phyloP scores from a whole-genome alignment of 164 flowering plant species.

The Houttuynia cordata region DNA sequence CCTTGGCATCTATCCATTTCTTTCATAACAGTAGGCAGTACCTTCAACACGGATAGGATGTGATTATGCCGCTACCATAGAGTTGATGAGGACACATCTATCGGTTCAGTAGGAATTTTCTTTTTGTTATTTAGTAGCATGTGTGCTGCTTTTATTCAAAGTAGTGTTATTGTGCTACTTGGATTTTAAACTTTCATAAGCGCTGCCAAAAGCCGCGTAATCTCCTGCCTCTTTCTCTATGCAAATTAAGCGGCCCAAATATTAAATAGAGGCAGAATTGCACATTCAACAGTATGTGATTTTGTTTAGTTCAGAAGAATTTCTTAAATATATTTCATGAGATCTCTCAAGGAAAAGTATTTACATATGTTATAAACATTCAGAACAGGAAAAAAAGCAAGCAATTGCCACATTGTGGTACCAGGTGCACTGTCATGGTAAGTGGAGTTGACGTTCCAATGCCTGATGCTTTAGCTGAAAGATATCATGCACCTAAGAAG shows the following conservation, averaged over 20 bases:
- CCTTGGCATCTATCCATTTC: too few relatives aligned
- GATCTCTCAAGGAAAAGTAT: background rate
- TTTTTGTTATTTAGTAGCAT: too few relatives aligned
- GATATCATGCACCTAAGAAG: constrained; percentile 34
- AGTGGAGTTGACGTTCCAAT: constrained; percentile 39
- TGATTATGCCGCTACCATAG: too few relatives aligned
- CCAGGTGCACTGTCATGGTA: constrained; percentile 56
- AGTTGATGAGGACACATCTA: too few relatives aligned
- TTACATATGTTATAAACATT: background rate
- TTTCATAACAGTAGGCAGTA: too few relatives aligned
- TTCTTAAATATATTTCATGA: background rate
- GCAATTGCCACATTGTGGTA: constrained; percentile 61
- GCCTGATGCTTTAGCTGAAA: constrained; percentile 40
- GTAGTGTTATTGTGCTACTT: too few relatives aligned
- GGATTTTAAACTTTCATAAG: too few relatives aligned
- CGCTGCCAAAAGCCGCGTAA: too few relatives aligned
- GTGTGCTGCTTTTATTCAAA: too few relatives aligned
- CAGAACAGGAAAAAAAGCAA: constrained; percentile 66
- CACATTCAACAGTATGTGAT: too few relatives aligned
- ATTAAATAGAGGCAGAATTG: background rate
- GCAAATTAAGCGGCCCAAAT: background rate
- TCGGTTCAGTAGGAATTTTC: too few relatives aligned
- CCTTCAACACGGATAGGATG: too few relatives aligned
- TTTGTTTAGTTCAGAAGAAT: background rate
- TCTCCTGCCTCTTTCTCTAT: background rate